A percentile compares a stretch with the other conserved stretches of the same genome.
Evolutionary conservation across 2,329 filamentous ascomycete species (phyloP).

Genomic region (Colletotrichum sojae): DNA sequence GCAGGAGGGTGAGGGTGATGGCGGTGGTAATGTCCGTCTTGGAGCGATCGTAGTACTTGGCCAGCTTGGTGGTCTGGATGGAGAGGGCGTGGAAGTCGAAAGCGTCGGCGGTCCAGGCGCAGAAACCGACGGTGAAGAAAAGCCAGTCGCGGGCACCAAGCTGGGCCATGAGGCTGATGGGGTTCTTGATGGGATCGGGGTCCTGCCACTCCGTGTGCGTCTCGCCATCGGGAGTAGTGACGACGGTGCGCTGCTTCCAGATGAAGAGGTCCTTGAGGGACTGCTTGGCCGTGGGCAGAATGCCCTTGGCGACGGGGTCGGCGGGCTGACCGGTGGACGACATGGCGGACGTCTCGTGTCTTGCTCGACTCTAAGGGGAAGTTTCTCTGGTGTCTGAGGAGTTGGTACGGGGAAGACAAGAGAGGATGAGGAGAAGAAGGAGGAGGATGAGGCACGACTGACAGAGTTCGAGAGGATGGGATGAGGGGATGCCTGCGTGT

Average conservation of each 20-base stretch:
- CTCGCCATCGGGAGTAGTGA: constrained; percentile 76
- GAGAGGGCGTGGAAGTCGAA: constrained; percentile 88
- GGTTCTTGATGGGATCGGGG: constrained; percentile 78
- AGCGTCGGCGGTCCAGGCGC: constrained; percentile 85
- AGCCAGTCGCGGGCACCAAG: constrained; percentile 78
- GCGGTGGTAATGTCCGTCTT: constrained; percentile 80
- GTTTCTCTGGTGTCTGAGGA: neutral
- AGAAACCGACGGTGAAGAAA: constrained; percentile 81
- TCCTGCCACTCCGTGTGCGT: constrained; percentile 76
- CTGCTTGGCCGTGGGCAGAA: constrained; percentile 75
- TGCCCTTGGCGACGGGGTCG: constrained; percentile 77
- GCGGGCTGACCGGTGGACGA: constrained; percentile 63
- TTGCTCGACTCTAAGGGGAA: neutral
- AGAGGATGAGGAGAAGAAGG: constrained; percentile 6
- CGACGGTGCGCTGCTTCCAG: constrained; percentile 81
- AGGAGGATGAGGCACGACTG: constrained; percentile 20
- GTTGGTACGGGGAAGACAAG: neutral
- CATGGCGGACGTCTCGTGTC: constrained; percentile 31
- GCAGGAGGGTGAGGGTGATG: constrained; percentile 81
- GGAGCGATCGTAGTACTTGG: constrained; percentile 62
- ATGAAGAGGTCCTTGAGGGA: constrained; percentile 75
- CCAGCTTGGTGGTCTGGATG: constrained; percentile 82
- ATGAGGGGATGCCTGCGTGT: constrained; percentile 6
- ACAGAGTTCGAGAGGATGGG: constrained; percentile 13
- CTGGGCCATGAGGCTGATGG: constrained; percentile 76